Base-by-base conservation (phyloP, 2,329 filamentous ascomycete species). In the Penicillium sp. region DNA sequence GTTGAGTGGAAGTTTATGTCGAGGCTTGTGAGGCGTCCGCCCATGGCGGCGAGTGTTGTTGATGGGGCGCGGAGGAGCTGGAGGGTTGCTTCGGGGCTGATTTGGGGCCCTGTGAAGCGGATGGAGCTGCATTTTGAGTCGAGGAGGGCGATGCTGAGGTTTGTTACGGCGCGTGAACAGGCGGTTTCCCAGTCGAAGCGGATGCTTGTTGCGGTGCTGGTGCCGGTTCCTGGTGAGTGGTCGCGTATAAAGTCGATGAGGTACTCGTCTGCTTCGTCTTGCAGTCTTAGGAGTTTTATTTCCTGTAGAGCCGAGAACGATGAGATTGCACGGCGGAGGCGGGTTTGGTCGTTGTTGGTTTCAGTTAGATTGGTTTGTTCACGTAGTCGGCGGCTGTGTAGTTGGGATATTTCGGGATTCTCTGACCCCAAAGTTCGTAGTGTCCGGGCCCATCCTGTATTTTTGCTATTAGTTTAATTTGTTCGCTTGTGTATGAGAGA, bases 1-100 rank as follows among this genome's bases (percentile, higher is more conserved):
- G 78, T 77, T 47, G 85, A 83, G 60, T 85, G 84, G 63, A 87
- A 87, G 63, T 86, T 85, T 25, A 89, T 71, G 61, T 87, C 85
- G 19, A 89, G 73, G 65, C 84, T 84, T 13, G 82, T 84, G 41
- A 88, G 72, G n/a, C 82, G 79, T 58, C 78, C 76, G 5, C 82
- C 84, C 38, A 87, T 72, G 2, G 76, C 75, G 2, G 78, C 74
- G 27, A 87, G 72, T 1, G 76, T 79, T 11, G 73, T 71, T 4
- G 80, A 76, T 1, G 80, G 79, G 9, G 77, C 74, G 36, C 75
- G 71, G 34, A 79, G 75, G 13, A 87, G 75, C 10, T 78, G 76
- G 15, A 84, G 70, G 4, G 83, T 83, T 59, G 82, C 83, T 60
- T 83, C 80, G 0, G 85, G 83, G 62, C 84, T 86, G 58, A 88